Evolutionary conservation across 2,329 filamentous ascomycete genomes (phyloP), one percentile per base, ranked within the genome.

Genomic region (Colletotrichum eremochloae): DNA sequence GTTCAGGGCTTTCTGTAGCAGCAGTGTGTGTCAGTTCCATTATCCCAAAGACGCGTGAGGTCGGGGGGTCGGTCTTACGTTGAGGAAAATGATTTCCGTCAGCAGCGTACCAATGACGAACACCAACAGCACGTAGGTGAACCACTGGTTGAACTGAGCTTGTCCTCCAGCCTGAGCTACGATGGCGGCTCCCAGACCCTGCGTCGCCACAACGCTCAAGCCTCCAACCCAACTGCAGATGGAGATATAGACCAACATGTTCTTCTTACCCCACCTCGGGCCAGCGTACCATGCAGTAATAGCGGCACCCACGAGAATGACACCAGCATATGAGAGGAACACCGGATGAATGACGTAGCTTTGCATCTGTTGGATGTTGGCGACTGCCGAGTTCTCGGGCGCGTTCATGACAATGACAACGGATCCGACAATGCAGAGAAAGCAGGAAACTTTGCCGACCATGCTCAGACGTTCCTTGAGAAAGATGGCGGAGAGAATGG

Each of bases 121-220:
- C 6, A 95, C 93, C 68, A 98, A 85, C 42, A 98, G 84, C 6
- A 98, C 92, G 82, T 97, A 99, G 50, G 97, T 84, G 79, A 99
- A 99, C 96, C 96, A 98, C 80, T 98, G 91, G 81, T 98, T 97
- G 83, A 97, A 98, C 86, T 99, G 95, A 2, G 92, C 88, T 62
- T 91, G 90, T 20, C 96, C 96, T 24, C 89, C 88, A 72, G 92
- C 92, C 84, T 97, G 95, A 0, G 96, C 94, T 67, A 98, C 89
- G 75, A 99, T 95, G 24, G 96, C 96, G 66, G 96, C 91, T 64
- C 96, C 96, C 55, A 99, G 84, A 24, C 96, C 96, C 82, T 98
- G 96, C 3, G 95, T 98, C 20, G 94, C 93, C 67, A 98, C 96
- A 11, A 98, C 96, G 82, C 95, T 98, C 79, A 98, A 85, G 1